Percentiles rank a stretch among this genome's conserved stretches.
Conservation (phyloP, 768 basidiomycete species). For the Lactifluus volemus region DNA sequence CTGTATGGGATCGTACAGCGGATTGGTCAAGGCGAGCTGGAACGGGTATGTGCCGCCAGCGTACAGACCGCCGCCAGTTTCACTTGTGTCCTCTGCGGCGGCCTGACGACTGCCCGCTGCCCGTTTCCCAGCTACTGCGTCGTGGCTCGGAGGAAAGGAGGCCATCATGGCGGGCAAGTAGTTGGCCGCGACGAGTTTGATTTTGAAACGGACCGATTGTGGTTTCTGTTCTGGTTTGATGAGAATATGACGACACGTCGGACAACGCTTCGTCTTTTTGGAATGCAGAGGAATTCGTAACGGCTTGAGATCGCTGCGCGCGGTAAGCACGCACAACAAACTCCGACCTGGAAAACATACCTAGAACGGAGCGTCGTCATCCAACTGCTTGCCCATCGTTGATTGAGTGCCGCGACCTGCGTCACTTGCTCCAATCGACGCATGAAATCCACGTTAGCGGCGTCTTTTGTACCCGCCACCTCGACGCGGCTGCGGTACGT, state of each 20-base stretch:
- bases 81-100: slow-evolving; percentile 32
- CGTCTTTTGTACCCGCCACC: slow-evolving; percentile 44
- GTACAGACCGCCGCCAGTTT: slow-evolving; percentile 35
- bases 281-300: slow-evolving; percentile 87
- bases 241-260: slow-evolving; percentile 88
- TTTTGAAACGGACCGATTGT: slow-evolving; percentile 89
- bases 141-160: slow-evolving; percentile 45
- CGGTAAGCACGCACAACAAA: neutral
- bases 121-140: slow-evolving; percentile 26
- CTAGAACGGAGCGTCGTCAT: slow-evolving; percentile 49
- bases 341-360: slow-evolving; percentile 32
- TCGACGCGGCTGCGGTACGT: slow-evolving; percentile 71
- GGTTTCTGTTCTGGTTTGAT: slow-evolving; percentile 98
- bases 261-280: slow-evolving; percentile 93
- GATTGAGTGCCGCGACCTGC: slow-evolving; percentile 63
- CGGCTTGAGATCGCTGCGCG: slow-evolving; percentile 68
- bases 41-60: slow-evolving; percentile 81
- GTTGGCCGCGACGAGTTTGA: slow-evolving; percentile 92
- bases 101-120: slow-evolving; percentile 29
- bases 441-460: slow-evolving; percentile 65
- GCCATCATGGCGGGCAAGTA: slow-evolving; percentile 86
- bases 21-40: slow-evolving; percentile 88
- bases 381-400: slow-evolving; percentile 81
- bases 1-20: slow-evolving; percentile 91
- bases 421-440: slow-evolving; percentile 49